Evolutionary conservation across 176 grass and related monocot genomes (phyloP).

Genomic region (Dactylis glomerata): DNA sequence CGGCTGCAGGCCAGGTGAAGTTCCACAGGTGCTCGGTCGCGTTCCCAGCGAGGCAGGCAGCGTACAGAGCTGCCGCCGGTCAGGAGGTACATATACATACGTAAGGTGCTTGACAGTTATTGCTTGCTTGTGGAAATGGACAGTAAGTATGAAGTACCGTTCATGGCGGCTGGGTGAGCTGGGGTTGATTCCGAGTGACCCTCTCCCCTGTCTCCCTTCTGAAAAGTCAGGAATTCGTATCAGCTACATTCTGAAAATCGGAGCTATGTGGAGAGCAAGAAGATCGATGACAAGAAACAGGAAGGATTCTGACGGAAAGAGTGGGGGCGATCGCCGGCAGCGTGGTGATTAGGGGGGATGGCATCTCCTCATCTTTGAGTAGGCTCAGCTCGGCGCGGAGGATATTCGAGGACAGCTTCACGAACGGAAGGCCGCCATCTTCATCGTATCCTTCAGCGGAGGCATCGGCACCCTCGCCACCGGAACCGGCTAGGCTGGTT

Average conservation of each 20-base stretch:
- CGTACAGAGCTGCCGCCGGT: conserved; percentile 35
- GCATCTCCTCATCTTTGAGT: neutral
- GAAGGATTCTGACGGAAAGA: neutral
- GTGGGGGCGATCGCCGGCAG: neutral
- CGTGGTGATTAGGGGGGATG: neutral
- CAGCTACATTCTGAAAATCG: neutral
- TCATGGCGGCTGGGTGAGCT: conserved; percentile 41
- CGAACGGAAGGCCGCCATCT: neutral
- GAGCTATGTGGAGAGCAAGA: neutral
- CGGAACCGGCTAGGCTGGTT: neutral
- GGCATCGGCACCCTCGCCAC: neutral
- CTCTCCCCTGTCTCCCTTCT: neutral
- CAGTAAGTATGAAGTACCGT: conserved; percentile 6
- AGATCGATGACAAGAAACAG: neutral
- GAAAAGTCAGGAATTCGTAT: neutral
- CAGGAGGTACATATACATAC: neutral
- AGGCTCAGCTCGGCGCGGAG: conserved; percentile 22
- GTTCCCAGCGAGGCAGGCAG: conserved; percentile 51
- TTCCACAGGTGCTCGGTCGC: conserved; percentile 65
- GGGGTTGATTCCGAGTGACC: neutral
- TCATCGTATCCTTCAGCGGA: neutral
- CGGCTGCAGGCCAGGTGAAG: conserved; percentile 63
- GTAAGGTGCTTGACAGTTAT: neutral
- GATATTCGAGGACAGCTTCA: conserved; percentile 23
- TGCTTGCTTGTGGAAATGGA: neutral